Evolutionary conservation across 345 rosid genomes (phyloP).

Genomic region (Geranium brycei): DNA sequence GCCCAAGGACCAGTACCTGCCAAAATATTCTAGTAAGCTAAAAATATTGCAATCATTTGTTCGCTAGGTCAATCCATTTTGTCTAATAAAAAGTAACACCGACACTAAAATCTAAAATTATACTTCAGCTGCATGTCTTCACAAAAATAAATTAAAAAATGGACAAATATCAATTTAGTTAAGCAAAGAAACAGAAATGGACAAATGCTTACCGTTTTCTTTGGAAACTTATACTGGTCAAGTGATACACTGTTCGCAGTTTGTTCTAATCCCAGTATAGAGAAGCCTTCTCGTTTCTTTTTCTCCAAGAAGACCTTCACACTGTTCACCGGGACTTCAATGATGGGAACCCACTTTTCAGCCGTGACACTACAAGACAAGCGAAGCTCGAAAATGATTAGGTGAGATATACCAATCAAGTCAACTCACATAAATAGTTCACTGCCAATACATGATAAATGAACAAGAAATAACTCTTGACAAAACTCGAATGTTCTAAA

Average conservation of each 20-base stretch:
- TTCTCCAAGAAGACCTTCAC: slow-evolving; percentile 65
- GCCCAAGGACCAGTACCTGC: slow-evolving; percentile 87
- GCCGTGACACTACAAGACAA: slow-evolving; percentile 61
- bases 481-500: too few relatives aligned
- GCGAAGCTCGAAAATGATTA: slow-evolving; percentile 1
- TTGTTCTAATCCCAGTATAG: slow-evolving; percentile 86
- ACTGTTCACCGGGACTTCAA: slow-evolving; percentile 74
- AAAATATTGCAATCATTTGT: not conserved
- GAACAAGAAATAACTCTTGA: too few relatives aligned
- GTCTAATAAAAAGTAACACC: not conserved
- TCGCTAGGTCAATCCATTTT: not conserved
- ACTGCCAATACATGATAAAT: not conserved
- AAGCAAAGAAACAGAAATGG: too few relatives aligned
- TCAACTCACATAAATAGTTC: not conserved
- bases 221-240: slow-evolving; percentile 53
- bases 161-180: too few relatives aligned
- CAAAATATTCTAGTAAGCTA: slow-evolving; percentile 7
- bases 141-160: not conserved
- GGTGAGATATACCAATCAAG: not conserved
- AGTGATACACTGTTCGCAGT: slow-evolving; percentile 80
- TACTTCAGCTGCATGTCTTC: not conserved
- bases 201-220: slow-evolving; percentile 47
- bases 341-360: slow-evolving; percentile 89
- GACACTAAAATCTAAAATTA: too few relatives aligned
- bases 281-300: slow-evolving; percentile 80